Evolutionary conservation across 345 rosid genomes (phyloP), one percentile per base, ranked within the genome.

Genomic region (Litchi chinensis): DNA sequence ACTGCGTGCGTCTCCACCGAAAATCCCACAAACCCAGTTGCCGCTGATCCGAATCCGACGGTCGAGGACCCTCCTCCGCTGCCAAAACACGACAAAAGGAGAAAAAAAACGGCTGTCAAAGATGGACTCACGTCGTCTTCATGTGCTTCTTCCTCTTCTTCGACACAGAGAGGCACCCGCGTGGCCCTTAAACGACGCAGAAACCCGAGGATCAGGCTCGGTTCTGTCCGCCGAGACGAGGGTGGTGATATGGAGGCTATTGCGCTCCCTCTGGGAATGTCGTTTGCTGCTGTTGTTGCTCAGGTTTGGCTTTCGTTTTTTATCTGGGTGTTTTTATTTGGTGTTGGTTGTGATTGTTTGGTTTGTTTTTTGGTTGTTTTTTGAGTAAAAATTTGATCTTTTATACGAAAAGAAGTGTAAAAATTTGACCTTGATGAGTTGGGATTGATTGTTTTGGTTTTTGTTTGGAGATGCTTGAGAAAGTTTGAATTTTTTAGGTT

Each of bases 201-300:
- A 13, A 79, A 48, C 70, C 82, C 86, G 19, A 72, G 79, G 77
- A 77, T 88, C 65, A 85, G 68, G 22, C 56, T 78, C 74, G 88
- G 85, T 80, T 78, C 77, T n/a, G 72, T 77, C 74, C 88, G 86
- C 70, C 75, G 65, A 75, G 70, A 81, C 16, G 83, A 71, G 1
- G 85, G 79, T 1, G 79, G 82, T 56, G 85, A 84, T 24, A 80
- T 91, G 74, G 98, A 90, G 77, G 91, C 93, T 32, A 81, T 90
- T 75, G 98, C 97, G 5, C 89, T 91, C 50, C 93, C 93, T 83
- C 92, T 96, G 5, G 99, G 99, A 52, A 93, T 96, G 97, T 94
- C 98, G 13, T 87, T 96, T 70, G 99, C 98, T 0, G 98, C 93
- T 37, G 89, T 96, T 75, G 88, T 93, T 68, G 88, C 93, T 64